These are phyloP conservation scores for Citrus hindsii DNA, from an alignment of 345 rosid species.

Conservation along the genomic window DNA sequence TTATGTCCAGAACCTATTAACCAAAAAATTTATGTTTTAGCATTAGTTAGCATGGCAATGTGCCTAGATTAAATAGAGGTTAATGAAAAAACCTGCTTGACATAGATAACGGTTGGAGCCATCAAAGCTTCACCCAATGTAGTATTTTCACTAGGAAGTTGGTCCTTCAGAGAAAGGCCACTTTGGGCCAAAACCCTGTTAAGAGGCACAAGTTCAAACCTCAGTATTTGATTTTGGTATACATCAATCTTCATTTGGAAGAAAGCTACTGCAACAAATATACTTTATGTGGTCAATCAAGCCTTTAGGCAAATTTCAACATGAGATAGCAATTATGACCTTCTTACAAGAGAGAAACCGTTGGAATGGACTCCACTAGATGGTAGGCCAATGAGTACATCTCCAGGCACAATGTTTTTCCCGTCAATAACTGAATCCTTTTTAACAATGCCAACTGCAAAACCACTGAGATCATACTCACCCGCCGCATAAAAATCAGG, in stretches of 20 bases:
- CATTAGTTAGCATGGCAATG: background rate
- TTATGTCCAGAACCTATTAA: conserved; percentile 67
- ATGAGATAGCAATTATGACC: conserved; percentile 28
- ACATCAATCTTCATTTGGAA: background rate
- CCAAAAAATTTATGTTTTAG: background rate
- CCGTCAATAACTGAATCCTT: conserved; percentile 82
- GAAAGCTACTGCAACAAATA: background rate
- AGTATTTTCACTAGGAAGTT: conserved; percentile 61
- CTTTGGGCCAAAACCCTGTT: conserved; percentile 68
- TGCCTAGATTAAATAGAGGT: background rate
- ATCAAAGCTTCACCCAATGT: conserved; percentile 81
- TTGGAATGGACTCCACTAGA: conserved; percentile 95
- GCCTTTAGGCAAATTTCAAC: background rate
- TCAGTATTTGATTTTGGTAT: background rate
- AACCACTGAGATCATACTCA: conserved; percentile 90
- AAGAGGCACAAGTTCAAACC: background rate
- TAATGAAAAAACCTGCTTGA: conserved; percentile 62
- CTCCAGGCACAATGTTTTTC: conserved; percentile 70
- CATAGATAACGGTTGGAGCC: conserved; percentile 92
- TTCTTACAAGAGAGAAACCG: conserved; percentile 91
- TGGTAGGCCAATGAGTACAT: conserved; percentile 80
- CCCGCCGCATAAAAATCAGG: conserved; percentile 83
- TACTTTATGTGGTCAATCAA: background rate
- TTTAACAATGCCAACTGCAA: conserved; percentile 86
- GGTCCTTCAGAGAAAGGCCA: conserved; percentile 57